Conservation (phyloP, 768 basidiomycete species). For the Leccinum boreale region DNA sequence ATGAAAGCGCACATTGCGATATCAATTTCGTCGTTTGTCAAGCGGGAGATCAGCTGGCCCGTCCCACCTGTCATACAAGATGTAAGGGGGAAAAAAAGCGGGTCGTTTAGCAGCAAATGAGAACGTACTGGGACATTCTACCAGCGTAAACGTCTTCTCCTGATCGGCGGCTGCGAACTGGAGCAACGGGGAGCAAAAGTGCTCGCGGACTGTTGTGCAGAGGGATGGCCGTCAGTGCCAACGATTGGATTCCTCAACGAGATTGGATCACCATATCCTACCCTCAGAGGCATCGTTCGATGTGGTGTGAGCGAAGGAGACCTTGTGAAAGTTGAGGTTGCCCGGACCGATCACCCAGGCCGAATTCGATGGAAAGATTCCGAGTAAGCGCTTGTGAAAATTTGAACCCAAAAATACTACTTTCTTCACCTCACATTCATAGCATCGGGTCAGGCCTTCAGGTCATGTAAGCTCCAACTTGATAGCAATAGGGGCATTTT, state of each 20-base stretch:
- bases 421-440: too few species aligned
- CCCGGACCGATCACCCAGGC: too few species aligned
- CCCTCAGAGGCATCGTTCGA: constrained; percentile 24
- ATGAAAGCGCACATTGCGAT: constrained; percentile 62
- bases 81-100: too few species aligned
- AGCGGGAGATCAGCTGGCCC: constrained; percentile 74
- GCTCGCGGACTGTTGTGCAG: constrained; percentile 65
- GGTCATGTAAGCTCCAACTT: too few species aligned
- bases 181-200: constrained; percentile 90
- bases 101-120: neutral
- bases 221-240: constrained; percentile 3
- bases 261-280: constrained; percentile 30
- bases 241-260: neutral
- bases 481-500: too few species aligned
- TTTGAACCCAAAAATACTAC: neutral
- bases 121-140: constrained; percentile 81
- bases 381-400: too few species aligned
- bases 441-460: too few species aligned
- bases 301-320: neutral
- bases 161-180: constrained; percentile 74
- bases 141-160: constrained; percentile 71
- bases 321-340: neutral
- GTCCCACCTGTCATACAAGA: constrained; percentile 60
- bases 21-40: constrained; percentile 76
- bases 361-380: too few species aligned